Base-by-base conservation (phyloP, 208 protist species). In the Crithidia brevicula region DNA sequence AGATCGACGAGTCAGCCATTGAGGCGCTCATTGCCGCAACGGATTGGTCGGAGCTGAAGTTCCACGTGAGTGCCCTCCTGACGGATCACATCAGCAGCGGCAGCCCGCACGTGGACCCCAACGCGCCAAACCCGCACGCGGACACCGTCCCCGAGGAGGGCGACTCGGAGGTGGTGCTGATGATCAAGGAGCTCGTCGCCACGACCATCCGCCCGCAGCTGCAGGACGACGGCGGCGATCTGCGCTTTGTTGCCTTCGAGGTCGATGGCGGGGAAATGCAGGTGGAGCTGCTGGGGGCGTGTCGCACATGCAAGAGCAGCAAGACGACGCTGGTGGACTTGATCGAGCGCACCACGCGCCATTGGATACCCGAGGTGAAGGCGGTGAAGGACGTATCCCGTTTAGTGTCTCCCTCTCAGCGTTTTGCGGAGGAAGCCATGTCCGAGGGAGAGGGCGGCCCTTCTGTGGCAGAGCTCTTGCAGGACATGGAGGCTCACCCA, bases 201-300 rank as follows among this genome's bases (percentile, higher is more conserved):
- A 92, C 75, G 38, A 88, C 74, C 18, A 91, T 98, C 22, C 85
- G 92, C 33, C 93, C 94, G 18, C 81, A 94, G 76, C 82, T 98
- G 54, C 92, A 98, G 62, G 81, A 91, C 30, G 94, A 98, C 66
- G 94, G 94, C 31, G 94, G 94, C 31, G 92, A 97, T 65, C 91
- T 98, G 66, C 86, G 89, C 28, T 93, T 94, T 74, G 66, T 92
- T 10, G 43, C 81, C 23, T 91, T 96, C 50, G 83, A 89, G 30
- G 69, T 59, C 5, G 73, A 72, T 13, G 42, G 47, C 5, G 86
- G 82, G 9, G 77, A 84, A 23, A 83, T 97, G 86, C 75, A 81
- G 40, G 88, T 97, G 38, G 85, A 95, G 77, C 82, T 98, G 73
- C 88, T 96, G n/a, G 94, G 94, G 3, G 89, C 91, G 57, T 98